phyloP scores from a whole-genome alignment of 306 rosid species.

The Quercus mongolica region DNA sequence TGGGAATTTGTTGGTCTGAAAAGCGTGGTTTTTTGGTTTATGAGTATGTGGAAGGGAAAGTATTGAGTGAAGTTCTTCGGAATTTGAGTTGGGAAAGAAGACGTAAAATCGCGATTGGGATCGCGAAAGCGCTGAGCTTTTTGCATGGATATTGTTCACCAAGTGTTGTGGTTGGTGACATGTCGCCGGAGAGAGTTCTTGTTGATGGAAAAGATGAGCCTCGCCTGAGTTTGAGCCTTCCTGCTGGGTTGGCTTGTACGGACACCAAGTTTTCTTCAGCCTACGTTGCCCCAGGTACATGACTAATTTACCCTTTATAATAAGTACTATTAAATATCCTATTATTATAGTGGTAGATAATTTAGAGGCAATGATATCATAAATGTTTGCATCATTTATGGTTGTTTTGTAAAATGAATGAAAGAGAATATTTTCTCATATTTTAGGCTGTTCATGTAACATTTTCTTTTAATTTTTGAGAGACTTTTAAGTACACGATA shows the following conservation, averaged over 20 bases:
- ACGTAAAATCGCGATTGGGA: conserved; percentile 49
- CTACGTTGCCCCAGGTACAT: conserved; percentile 68
- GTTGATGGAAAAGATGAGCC: conserved; percentile 51
- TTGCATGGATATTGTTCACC: conserved; percentile 45
- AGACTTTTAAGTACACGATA: too few relatives aligned
- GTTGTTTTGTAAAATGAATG: too few relatives aligned
- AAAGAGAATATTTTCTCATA: too few relatives aligned
- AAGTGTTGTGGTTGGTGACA: conserved; percentile 30
- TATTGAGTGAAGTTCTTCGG: conserved; percentile 37
- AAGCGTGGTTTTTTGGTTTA: conserved; percentile 56
- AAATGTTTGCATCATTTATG: too few relatives aligned
- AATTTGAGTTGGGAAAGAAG: conserved; percentile 65
- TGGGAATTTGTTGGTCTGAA: conserved; percentile 54
- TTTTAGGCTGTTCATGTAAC: too few relatives aligned
- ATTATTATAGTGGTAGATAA: background rate
- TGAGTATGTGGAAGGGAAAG: conserved; percentile 40
- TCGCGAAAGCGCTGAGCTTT: conserved; percentile 56
- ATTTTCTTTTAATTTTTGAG: too few relatives aligned
- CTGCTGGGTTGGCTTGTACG: conserved; percentile 25
- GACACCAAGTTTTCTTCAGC: conserved; percentile 45
- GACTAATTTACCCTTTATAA: background rate
- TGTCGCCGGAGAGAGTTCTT: conserved; percentile 54
- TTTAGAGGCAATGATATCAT: too few relatives aligned
- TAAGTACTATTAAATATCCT: background rate
- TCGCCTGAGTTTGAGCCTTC: conserved; percentile 45